Evolutionary conservation across 345 rosid genomes (phyloP).

Genomic region (Eucalyptus fibrosa): DNA sequence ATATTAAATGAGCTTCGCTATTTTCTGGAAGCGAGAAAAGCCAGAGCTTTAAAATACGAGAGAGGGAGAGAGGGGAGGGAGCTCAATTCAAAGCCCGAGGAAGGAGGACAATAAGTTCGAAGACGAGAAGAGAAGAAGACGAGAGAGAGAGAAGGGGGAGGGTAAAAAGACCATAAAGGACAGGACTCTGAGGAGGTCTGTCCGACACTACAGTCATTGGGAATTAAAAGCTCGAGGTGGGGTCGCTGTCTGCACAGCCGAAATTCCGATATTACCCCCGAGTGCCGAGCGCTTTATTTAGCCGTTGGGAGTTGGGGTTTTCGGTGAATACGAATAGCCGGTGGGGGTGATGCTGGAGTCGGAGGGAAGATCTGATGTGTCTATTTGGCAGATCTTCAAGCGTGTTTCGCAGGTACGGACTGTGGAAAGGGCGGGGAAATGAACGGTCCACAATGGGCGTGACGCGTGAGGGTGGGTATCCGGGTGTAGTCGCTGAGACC

Average conservation of each 20-base stretch:
- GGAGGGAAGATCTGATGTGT: neutral
- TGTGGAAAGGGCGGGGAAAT: neutral
- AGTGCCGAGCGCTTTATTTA: neutral
- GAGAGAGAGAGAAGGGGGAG: neutral
- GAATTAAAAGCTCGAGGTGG: neutral
- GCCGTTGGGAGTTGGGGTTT: neutral
- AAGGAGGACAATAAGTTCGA: neutral
- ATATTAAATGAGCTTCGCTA: neutral
- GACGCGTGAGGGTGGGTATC: neutral
- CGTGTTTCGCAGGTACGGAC: neutral
- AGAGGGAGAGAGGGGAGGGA: neutral
- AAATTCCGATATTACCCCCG: neutral
- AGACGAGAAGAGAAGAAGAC: neutral
- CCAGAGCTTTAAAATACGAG: neutral
- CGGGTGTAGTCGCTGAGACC: neutral
- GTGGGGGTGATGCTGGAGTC: neutral
- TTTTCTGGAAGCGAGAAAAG: neutral
- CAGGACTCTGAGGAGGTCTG: neutral
- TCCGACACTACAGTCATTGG: neutral
- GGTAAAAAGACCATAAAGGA: conserved; percentile 13
- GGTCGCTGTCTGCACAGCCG: neutral
- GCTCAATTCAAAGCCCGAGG: neutral
- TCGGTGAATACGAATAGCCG: neutral
- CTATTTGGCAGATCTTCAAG: neutral
- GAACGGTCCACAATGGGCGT: neutral